phyloP scores from a whole-genome alignment of 768 basidiomycete species.

The Cystobasidium onofrii region DNA sequence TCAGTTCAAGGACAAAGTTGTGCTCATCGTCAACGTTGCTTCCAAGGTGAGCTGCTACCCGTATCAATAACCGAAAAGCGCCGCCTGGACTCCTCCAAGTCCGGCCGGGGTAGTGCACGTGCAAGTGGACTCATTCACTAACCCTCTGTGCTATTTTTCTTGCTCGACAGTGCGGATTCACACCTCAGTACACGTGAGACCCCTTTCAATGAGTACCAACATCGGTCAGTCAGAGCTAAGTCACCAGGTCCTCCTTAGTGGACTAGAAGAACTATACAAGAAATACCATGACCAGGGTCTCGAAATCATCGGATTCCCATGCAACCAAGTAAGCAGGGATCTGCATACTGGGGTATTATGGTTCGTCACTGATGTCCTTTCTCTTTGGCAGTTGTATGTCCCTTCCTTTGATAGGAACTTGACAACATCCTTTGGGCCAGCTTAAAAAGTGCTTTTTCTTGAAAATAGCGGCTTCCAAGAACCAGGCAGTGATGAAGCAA shows the following conservation, averaged over 20 bases:
- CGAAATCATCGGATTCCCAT: slow-evolving; percentile 56
- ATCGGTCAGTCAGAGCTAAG: background rate
- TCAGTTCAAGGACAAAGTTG: slow-evolving; percentile 45
- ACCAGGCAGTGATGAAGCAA: slow-evolving; percentile 31
- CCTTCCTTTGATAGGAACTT: no score
- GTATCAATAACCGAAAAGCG: no score
- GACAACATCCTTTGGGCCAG: slow-evolving; percentile 34
- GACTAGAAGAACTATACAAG: slow-evolving; percentile 65
- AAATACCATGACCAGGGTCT: slow-evolving; percentile 66
- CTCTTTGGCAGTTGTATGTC: background rate
- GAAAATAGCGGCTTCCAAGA: slow-evolving; percentile 17
- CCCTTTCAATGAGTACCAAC: background rate
- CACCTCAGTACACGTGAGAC: slow-evolving; percentile 13
- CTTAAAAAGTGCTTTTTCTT: slow-evolving; percentile 12
- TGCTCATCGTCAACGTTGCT: slow-evolving; percentile 47
- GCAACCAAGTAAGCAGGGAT: slow-evolving; percentile 85
- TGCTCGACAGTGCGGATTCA: slow-evolving; percentile 42
- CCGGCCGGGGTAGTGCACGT: no score
- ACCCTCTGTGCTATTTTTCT: no score
- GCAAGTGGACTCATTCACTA: no score
- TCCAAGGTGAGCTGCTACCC: slow-evolving; percentile 36
- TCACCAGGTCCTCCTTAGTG: slow-evolving; percentile 43
- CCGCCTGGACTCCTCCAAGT: no score
- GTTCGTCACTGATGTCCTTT: no score
- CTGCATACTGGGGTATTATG: no score